These are phyloP conservation scores for Wickerhamiella vanderwaltii DNA, from an alignment of 805 yeast genomes.

Conservation along the genomic window DNA sequence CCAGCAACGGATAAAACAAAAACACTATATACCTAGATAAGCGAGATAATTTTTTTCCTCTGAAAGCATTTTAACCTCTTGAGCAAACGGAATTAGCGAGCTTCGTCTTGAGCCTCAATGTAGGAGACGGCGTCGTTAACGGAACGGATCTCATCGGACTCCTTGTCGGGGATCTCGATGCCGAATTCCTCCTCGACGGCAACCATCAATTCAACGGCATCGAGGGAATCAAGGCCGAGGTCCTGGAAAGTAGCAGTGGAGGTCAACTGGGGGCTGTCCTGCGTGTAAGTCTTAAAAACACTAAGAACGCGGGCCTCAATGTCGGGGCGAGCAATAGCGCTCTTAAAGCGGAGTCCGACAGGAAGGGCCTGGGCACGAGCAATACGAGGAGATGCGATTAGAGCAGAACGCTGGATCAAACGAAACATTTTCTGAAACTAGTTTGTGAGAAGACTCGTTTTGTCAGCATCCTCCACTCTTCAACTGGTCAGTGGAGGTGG, in stretches of 20 bases:
- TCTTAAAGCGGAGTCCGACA: constrained; percentile 20
- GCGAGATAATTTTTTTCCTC: too few species aligned
- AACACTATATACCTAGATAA: too few species aligned
- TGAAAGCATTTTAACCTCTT: too few species aligned
- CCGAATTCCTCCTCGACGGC: constrained; percentile 86
- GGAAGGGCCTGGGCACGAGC: constrained; percentile 15
- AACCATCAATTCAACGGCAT: constrained; percentile 89
- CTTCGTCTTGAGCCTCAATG: constrained; percentile 46
- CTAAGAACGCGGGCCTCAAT: constrained; percentile 71
- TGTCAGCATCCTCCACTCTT: not conserved
- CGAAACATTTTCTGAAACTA: constrained; percentile 12
- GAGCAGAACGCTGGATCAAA: constrained; percentile 16
- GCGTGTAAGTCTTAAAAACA: constrained; percentile 40
- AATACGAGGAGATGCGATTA: constrained; percentile 16
- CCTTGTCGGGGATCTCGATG: constrained; percentile 40
- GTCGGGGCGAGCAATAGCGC: constrained; percentile 52
- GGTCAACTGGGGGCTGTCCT: constrained; percentile 26
- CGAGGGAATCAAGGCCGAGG: constrained; percentile 84
- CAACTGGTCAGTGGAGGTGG: not conserved
- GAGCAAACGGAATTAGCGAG: too few species aligned
- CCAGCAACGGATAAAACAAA: too few species aligned
- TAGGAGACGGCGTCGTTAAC: constrained; percentile 89
- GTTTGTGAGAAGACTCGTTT: not conserved
- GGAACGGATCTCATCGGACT: constrained; percentile 86
- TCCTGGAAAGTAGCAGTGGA: constrained; percentile 37